Evolutionary conservation across 495 filamentous ascomycete genomes (phyloP), one percentile per base, ranked within the genome.

Genomic region (Aspergillus hancockii): DNA sequence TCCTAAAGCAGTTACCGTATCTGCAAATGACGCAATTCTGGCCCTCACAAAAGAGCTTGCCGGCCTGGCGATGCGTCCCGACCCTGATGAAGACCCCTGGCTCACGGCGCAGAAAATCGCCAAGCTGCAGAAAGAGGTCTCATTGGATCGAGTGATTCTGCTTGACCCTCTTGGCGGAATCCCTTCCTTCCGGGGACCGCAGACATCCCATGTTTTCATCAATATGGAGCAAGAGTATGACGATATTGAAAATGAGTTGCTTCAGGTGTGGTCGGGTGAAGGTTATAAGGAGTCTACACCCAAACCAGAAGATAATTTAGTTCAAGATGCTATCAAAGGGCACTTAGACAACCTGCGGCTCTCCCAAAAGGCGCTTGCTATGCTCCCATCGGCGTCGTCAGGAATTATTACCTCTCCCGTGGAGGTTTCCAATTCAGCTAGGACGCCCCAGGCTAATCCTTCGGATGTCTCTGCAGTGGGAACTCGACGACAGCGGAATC

Each of bases 191-290:
- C 82, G 83, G 41, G 82, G 86, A 16, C 83, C 82, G 0, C 83
- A 89, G 41, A 82, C 83, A 9, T 86, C 89, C 14, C 90, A 97
- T 66, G 84, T 97, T 4, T 99, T 97, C 70, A 83, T 99, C 70
- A 99, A 99, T 64, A 81, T 99, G 64, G 90, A 96, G 67, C 92
- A 98, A 66, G 92, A 99, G 62, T 96, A 87, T 66, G 72, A 80
- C 3, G 78, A 81, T 31, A 88, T 96, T 32, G 73, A 79, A 52
- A 67, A 80, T 1, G 83, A 91, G 57, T 77, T 98, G 10, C 61
- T 65, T 14, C 58, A 61, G 0, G 43, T 47, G 16, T 19, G 16
- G 19, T 47, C 43, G 12, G 19, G 21, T 47, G 43, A 47, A 47
- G 21, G 8, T 22, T 14, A 4, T 25, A 53, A 22, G 25, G 55